Evolutionary conservation across 306 rosid genomes (phyloP).

Genomic region (Amphicarpaea edgeworthii): DNA sequence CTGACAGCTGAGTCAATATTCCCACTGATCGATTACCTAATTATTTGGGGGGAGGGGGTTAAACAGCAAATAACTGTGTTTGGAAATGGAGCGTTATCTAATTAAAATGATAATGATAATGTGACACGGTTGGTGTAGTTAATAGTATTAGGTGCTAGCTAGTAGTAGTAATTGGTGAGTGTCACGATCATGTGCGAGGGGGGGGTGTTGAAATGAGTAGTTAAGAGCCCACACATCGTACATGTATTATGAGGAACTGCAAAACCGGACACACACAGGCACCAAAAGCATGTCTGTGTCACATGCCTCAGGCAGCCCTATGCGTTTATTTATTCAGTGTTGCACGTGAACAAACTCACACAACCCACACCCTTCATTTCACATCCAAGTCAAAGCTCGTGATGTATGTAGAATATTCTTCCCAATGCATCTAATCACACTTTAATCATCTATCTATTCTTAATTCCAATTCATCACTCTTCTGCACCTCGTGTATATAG

Average conservation of each 20-base stretch:
- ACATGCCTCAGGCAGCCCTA: conserved; percentile 45
- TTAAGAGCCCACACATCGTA: conserved; percentile 49
- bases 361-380: background rate
- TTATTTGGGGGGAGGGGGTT: conserved; percentile 42
- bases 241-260: conserved; percentile 51
- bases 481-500: too few species aligned
- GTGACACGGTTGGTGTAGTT: background rate
- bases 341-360: conserved; percentile 51
- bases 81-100: conserved; percentile 9
- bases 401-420: conserved; percentile 38
- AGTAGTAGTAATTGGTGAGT: conserved; percentile 34
- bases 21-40: conserved; percentile 37
- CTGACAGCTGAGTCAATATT: conserved; percentile 48
- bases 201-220: conserved; percentile 35
- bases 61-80: conserved; percentile 23
- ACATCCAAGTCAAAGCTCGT: conserved; percentile 35
- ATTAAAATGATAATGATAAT: too few species aligned
- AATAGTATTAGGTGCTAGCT: conserved; percentile 9
- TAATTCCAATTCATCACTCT: background rate
- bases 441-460: conserved; percentile 11
- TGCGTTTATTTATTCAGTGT: conserved; percentile 39
- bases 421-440: conserved; percentile 43
- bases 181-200: conserved; percentile 32
- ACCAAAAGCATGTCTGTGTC: conserved; percentile 54
- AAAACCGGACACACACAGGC: conserved; percentile 46